A percentile compares a stretch with the other conserved stretches of the same genome.
Conservation (phyloP, 192 early-diverging fungal genomes). For the Mortierella hygrophila region DNA sequence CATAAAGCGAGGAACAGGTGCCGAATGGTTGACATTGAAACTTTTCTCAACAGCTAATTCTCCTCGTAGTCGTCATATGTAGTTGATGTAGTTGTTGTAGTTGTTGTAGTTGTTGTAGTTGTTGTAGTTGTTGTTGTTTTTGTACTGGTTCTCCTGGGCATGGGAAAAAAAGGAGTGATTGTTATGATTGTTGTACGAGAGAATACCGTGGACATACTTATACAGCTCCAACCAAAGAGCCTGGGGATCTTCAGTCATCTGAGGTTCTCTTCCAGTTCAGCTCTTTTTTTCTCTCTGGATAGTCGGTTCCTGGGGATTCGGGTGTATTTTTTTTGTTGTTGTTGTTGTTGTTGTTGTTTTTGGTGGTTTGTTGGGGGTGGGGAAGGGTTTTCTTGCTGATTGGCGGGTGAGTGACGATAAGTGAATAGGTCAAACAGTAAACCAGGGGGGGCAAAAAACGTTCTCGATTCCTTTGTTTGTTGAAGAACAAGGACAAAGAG, state of each 20-base stretch:
- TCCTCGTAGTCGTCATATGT: not conserved
- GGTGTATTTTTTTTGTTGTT: constrained; percentile 4
- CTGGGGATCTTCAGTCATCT: constrained; percentile 48
- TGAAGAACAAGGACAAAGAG: not conserved
- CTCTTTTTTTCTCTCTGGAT: no score
- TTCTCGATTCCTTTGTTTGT: not conserved
- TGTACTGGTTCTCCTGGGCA: not conserved
- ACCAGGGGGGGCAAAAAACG: not conserved
- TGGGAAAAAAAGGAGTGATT: not conserved
- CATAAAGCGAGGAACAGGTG: not conserved
- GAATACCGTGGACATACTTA: constrained; percentile 14
- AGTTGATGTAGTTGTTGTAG: not conserved
- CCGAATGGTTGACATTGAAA: not conserved
- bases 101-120: not conserved
- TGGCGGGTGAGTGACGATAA: constrained; percentile 5
- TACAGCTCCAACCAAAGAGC: constrained; percentile 45
- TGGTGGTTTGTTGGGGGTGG: not conserved
- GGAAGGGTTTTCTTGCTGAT: not conserved
- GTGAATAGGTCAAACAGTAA: not conserved
- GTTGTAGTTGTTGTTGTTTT: not conserved
- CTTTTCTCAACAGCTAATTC: not conserved
- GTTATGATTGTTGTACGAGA: not conserved
- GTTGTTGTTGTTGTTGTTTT: not conserved
- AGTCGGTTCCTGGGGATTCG: not conserved
- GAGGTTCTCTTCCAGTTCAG: constrained; percentile 2